Conservation (phyloP, 257 asterid genomes). For the Catharanthus roseus region DNA sequence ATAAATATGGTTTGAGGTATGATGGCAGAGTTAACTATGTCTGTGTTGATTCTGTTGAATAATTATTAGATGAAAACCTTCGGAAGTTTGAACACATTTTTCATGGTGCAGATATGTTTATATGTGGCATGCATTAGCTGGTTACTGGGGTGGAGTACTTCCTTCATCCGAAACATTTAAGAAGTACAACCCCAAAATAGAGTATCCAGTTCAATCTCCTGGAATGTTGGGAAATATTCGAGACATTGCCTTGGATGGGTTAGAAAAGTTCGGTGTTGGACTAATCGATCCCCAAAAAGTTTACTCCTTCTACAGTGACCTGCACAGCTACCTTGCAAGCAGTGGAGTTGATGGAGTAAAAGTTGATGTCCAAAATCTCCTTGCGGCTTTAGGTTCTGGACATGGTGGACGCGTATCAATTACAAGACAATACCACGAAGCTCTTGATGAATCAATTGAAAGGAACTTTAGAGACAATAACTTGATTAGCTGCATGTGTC, state of each 20-base stretch:
- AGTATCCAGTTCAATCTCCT: constrained; percentile 14
- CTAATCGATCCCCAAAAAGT: constrained; percentile 5
- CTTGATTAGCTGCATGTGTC: constrained; percentile 56
- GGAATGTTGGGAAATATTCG: constrained; percentile 8
- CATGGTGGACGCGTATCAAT: constrained; percentile 65
- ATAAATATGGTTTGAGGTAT: constrained; percentile 17
- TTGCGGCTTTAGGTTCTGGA: constrained; percentile 50
- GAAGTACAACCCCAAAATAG: constrained; percentile 13
- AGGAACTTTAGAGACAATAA: constrained; percentile 52
- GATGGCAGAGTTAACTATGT: neutral
- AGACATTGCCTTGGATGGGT: constrained; percentile 15
- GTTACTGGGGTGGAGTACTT: constrained; percentile 20
- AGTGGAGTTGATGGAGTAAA: constrained; percentile 32
- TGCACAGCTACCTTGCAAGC: constrained; percentile 23
- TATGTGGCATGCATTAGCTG: constrained; percentile 18
- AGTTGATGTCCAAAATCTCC: constrained; percentile 68
- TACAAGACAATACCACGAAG: constrained; percentile 49
- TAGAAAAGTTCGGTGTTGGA: constrained; percentile 19
- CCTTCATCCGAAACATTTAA: constrained; percentile 9
- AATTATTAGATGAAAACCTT: neutral
- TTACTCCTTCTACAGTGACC: constrained; percentile 19
- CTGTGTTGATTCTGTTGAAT: neutral
- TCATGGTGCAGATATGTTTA: constrained; percentile 17
- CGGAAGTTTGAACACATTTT: neutral
- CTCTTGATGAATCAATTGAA: constrained; percentile 54